Evolutionary conservation across 164 flowering plant species (phyloP).

Genomic region (Vitis rotundifolia): DNA sequence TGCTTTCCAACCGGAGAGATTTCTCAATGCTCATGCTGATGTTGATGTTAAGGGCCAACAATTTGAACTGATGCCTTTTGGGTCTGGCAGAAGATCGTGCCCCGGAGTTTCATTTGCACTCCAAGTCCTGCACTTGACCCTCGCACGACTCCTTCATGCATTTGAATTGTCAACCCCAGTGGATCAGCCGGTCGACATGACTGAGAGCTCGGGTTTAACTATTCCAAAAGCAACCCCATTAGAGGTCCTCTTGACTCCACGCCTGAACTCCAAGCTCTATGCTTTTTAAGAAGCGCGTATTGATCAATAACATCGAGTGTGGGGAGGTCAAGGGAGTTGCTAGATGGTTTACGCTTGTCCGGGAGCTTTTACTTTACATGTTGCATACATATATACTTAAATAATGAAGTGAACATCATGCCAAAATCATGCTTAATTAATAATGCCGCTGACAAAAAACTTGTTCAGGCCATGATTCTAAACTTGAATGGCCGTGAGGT

Average conservation of each 20-base stretch:
- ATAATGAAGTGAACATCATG: no score
- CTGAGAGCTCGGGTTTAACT: constrained; percentile 1
- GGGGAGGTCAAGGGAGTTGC: no score
- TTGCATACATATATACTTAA: no score
- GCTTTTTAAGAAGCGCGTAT: background rate
- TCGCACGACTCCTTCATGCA: background rate
- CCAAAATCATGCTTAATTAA: no score
- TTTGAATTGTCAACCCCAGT: background rate
- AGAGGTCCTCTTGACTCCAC: background rate
- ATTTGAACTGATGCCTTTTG: constrained; percentile 1
- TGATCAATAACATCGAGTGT: no score
- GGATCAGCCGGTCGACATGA: background rate
- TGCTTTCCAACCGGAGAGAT: no score
- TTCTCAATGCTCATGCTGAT: no score
- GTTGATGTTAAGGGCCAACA: background rate
- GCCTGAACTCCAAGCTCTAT: background rate
- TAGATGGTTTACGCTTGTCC: no score
- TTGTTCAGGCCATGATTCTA: no score
- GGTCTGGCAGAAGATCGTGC: constrained; percentile 1
- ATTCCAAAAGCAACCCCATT: constrained; percentile 1
- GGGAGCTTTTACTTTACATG: no score
- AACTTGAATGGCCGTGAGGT: no score
- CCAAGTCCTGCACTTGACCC: background rate
- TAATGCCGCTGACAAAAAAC: no score
- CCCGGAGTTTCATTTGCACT: background rate